Base-by-base conservation (phyloP, 2,329 filamentous ascomycete genomes). In the Thermothelomyces thermophilus region DNA sequence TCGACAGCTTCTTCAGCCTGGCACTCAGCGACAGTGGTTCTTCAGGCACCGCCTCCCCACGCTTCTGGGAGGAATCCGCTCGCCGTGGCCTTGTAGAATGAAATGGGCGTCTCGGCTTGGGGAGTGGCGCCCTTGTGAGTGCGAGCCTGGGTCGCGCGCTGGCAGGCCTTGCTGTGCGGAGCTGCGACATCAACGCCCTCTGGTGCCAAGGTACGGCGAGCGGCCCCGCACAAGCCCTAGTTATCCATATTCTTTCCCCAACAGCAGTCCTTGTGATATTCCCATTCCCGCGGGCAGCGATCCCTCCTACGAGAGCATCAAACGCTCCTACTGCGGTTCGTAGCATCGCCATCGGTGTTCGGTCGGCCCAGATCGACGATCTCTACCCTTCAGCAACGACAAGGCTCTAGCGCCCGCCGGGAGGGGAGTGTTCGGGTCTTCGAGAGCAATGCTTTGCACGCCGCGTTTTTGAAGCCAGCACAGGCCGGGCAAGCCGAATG, bases 1-100 rank as follows among this genome's bases (percentile, higher is more conserved):
- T 83, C 2, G 86, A 90, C 40, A 98, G 78, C 64, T 87, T 89
- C 68, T 84, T 90, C 64, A 97, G 72, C 22, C 85, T 79, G 56
- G 82, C 82, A 2, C 83, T 84, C 36, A 93, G 66, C 7, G 82
- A 79, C 11, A 72, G 68, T 9, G 72, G 54, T 53, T 69, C 50
- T 17, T 59, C 58, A 6, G 49, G 43, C 16, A 54, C 47, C 20
- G 53, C 49, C 30, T 37, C 39, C 8, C 36, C 46, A 10, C 34
- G 39, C 16, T 43, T 48, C 6, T 42, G n/a, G 9, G 37, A 9
- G n/a, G 35, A 41, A 3, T 51, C 48, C 1, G 62, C 58, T 24
- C 58, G 53, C 30, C 61, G 57, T 3, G 60, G 43, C 43, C 56
- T 55, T 1, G 64, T 61, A 10, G 57, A 58, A 48, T 64, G 62